Evolutionary conservation across 768 basidiomycete genomes (phyloP), one percentile per base, ranked within the genome.

Genomic region (Pilatotrama ljubarskyi): DNA sequence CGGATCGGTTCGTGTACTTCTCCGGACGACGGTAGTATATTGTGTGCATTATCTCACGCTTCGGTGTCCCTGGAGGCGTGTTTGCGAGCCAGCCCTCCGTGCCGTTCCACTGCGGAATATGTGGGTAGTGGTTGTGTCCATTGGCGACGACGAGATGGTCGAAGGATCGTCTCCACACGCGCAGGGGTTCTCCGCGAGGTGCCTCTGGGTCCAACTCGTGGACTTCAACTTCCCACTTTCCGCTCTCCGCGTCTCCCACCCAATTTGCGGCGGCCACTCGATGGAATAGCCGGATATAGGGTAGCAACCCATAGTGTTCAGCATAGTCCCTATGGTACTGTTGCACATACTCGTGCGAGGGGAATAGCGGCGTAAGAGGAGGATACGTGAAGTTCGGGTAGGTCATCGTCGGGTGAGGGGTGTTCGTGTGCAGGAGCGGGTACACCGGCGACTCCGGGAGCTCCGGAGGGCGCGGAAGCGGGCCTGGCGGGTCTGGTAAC

Each of bases 371-470:
- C 4, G 82, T 84, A 6, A 74, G 72, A 0, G 78, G 79, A 0
- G 77, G 79, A 55, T 80, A 85, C 0, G 84, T 78, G 68, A 83
- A 80, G 8, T 73, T 68, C n/a, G 83, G 83, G 64, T 79, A 83
- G 0, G 84, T 80, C 83, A 85, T 85, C 9, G 75, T 77, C 1
- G 84, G 84, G 3, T 80, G 75, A 14, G 83, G 82, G 0, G 80
- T 82, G 68, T 85, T 85, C 14, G 81, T 83, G 56, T 69, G 78
- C 17, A 87, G 74, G 13, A 70, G 73, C 4, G 83, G 82, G 61
- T 86, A 86, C 6, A 84, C 62, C 0, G 83, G 81, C 0, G 82
- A 82, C 66, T 82, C 78, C 1, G 84, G 84, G 5, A 86, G 70
- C 1, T 66, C 63, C 4, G 84, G 83, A 17, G 82, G 81, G 18